Conservation (phyloP, 2,329 filamentous ascomycete species). For the Neonectria hederae region DNA sequence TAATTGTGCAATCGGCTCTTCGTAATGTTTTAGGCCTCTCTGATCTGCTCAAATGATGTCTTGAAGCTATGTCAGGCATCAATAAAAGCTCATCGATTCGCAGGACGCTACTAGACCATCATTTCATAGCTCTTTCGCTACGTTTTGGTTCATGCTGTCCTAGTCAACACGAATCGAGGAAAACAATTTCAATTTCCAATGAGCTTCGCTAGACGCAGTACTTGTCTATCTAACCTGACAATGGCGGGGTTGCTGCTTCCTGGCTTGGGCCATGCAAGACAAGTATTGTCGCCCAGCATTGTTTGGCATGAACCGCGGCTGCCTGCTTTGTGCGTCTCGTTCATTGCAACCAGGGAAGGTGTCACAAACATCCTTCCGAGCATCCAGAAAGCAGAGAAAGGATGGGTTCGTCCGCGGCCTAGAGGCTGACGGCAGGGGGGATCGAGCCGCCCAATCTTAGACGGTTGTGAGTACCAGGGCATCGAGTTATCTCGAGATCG, state of each 20-base stretch:
- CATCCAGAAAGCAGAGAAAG: constrained; percentile 17
- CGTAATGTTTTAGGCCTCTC: too few relatives aligned
- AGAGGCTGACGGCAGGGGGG: neutral
- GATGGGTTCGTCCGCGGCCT: neutral
- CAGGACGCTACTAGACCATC: neutral
- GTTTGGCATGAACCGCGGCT: constrained; percentile 34
- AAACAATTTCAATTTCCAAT: neutral
- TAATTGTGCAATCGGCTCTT: neutral
- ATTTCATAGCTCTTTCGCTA: neutral
- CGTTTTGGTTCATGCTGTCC: neutral
- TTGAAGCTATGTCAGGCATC: neutral
- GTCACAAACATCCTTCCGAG: constrained; percentile 28
- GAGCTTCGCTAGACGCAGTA: neutral
- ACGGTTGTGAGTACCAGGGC: neutral
- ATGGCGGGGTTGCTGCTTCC: constrained; percentile 4
- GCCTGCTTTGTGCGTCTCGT: constrained; percentile 34
- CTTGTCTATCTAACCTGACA: neutral
- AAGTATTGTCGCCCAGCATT: constrained; percentile 20
- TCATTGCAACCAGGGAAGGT: constrained; percentile 24
- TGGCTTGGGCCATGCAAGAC: constrained; percentile 18
- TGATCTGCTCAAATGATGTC: too few relatives aligned
- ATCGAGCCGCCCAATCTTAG: neutral
- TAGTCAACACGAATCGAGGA: constrained; percentile 1
- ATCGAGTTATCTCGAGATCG: neutral
- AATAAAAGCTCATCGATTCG: neutral